Conservation (phyloP, 2,329 filamentous ascomycete genomes). For the Berkeleyomyces basicola region DNA sequence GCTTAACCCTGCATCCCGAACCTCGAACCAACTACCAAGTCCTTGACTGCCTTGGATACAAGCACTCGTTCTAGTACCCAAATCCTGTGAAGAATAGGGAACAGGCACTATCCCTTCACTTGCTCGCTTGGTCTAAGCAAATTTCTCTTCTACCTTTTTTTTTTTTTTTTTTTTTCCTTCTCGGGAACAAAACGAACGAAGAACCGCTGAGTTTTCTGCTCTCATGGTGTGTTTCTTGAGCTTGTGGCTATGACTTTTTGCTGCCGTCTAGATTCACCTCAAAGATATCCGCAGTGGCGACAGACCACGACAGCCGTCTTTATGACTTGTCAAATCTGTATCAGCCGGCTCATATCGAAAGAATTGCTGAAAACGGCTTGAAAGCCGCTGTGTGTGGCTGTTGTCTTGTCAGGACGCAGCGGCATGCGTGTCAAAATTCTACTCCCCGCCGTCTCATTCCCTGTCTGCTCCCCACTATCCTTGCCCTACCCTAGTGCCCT, state of each 20-base stretch:
- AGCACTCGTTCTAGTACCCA: too few relatives aligned
- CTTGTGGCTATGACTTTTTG: neutral
- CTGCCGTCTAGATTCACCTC: neutral
- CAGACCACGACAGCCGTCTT: neutral
- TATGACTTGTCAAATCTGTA: neutral
- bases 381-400: neutral
- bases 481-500: neutral
- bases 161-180: neutral
- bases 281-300: neutral
- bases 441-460: neutral
- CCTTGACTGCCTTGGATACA: neutral
- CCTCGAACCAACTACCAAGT: neutral
- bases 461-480: neutral
- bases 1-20: neutral
- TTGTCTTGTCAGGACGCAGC: neutral
- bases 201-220: neutral
- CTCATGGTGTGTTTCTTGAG: neutral
- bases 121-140: neutral
- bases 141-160: neutral
- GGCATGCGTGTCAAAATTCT: neutral
- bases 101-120: neutral
- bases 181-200: neutral
- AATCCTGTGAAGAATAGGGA: neutral
- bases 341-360: neutral
- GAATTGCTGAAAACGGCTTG: neutral